Evolutionary conservation across 1,284 basidiomycete genomes (phyloP), one percentile per base, ranked within the genome.

Genomic region (Inonotus hispidus): DNA sequence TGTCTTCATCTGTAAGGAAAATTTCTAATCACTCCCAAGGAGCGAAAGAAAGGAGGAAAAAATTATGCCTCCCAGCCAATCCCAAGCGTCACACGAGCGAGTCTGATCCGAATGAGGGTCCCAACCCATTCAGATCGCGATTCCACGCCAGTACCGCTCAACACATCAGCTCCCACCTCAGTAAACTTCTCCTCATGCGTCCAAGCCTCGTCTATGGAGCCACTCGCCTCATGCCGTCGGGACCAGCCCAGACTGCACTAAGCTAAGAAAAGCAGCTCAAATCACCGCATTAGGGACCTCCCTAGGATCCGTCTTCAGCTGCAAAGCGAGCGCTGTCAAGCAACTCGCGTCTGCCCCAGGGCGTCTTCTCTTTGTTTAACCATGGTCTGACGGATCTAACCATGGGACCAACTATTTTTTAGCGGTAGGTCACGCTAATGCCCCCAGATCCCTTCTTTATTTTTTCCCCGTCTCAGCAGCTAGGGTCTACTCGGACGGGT

Each of bases 261-360:
- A 32, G 8, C 32, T 8, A 43, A 49, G 21, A 16, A 35, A 46
- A 29, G 23, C n/a, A 16, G 21, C 55, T 35, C 55, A 46, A 45
- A 50, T 29, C 58, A 25, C 47, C 58, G 19, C 50, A n/a, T 43
- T 43, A 43, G 38, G 58, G 58, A 53, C 53, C 58, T 54, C 59
- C 53, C 53, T 38, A 54, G 59, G 50, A 53, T 56, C 59, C 52
- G 29, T 47, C 53, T 50, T 60, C 43, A 59, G 4, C 1, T 54
- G 59, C 59, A 55, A 60, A 60, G 43, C 16, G 53, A 50, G 46
- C 19, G 23, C 25, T 47, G n/a, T 55, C 41, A n/a, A 21, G 27
- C 16, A 37, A 47, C 43, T 55, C 59, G 19, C 59, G 59, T 60
- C 53, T 60, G 59, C 59, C 59, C 59, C 59, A 60, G 59, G 52